These are phyloP conservation scores for Geranium incanum DNA, from an alignment of 441 rosid genomes.

Conservation along the genomic window DNA sequence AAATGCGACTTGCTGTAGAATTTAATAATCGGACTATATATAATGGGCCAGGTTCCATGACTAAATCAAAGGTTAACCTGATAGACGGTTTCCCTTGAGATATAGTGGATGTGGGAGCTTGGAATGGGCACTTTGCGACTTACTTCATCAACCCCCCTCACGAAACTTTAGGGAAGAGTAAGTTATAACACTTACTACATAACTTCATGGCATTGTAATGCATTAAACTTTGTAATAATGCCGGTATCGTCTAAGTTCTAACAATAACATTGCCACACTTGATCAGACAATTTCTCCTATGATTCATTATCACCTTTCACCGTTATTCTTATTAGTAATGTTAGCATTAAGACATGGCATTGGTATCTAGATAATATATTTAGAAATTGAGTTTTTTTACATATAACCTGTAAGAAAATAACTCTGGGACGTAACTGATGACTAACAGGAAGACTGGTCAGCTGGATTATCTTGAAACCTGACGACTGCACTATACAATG, in stretches of 20 bases:
- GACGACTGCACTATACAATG: not conserved
- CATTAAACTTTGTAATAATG: not conserved
- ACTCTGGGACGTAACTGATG: not conserved
- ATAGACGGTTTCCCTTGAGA: too few species aligned
- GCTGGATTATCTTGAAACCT: not conserved
- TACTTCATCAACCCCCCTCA: too few species aligned
- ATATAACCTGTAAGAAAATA: not conserved
- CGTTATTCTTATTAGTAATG: not conserved
- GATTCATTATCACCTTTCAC: not conserved
- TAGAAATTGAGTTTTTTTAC: not conserved
- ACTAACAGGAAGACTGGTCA: not conserved
- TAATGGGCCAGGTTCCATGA: too few species aligned
- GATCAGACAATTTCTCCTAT: not conserved
- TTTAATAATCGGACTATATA: too few species aligned
- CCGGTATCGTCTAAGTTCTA: not conserved
- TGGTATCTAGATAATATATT: not conserved
- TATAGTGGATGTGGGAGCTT: too few species aligned
- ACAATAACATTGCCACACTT: not conserved
- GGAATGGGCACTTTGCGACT: too few species aligned
- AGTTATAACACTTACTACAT: not conserved
- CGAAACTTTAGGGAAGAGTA: too few species aligned
- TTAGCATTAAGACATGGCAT: not conserved
- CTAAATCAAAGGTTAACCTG: too few species aligned
- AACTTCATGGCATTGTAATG: not conserved
- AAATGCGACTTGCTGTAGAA: not conserved